Evolutionary conservation across 2,329 filamentous ascomycete genomes (phyloP).

Genomic region (Dactylellina cionopaga): DNA sequence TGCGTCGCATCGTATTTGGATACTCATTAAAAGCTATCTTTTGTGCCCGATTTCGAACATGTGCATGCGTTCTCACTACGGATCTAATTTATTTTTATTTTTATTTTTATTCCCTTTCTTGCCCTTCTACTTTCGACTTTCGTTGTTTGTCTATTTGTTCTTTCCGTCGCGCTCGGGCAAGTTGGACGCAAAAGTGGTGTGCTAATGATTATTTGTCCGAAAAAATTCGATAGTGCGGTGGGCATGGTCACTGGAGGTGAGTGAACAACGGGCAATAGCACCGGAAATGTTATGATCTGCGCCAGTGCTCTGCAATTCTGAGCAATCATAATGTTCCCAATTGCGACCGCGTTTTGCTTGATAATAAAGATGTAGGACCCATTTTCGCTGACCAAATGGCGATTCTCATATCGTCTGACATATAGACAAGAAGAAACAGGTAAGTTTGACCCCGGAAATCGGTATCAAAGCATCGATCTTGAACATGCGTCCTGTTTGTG

Average conservation of each 20-base stretch:
- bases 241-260: conserved; percentile 28
- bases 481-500: too few species aligned
- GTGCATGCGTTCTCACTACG: conserved; percentile 13
- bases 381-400: conserved; percentile 1
- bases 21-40: conserved; percentile 1
- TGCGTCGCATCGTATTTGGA: conserved; percentile 21
- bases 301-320: not conserved
- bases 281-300: not conserved
- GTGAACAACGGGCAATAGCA: conserved; percentile 18
- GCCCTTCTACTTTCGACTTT: conserved; percentile 11
- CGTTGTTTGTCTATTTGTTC: conserved; percentile 3
- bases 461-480: too few species aligned
- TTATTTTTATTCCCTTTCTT: too few species aligned
- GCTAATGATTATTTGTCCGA: conserved; percentile 38
- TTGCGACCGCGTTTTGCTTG: not conserved
- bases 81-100: too few species aligned
- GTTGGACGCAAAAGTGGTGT: conserved; percentile 29
- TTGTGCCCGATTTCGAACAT: not conserved
- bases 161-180: not conserved
- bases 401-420: not conserved
- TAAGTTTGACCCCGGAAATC: too few species aligned
- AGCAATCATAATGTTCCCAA: too few species aligned
- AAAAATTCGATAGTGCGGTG: conserved; percentile 25
- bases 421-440: conserved; percentile 25
- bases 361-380: too few species aligned